Base-by-base conservation (phyloP, 2,329 filamentous ascomycete species). In the Neurospora crassa region DNA sequence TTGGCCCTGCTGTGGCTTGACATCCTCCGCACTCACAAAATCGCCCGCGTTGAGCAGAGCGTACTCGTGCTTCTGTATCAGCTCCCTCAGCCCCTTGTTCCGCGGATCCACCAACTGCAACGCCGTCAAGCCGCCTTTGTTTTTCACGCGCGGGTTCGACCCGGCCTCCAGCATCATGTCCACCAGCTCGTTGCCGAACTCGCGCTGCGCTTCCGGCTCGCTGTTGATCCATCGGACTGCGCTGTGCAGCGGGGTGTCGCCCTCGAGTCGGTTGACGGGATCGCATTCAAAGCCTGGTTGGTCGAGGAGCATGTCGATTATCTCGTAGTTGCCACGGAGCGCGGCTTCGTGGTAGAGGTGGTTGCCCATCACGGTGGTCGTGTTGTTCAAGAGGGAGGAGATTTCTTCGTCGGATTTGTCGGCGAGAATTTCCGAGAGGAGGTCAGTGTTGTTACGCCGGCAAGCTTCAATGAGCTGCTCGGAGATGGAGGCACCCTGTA, bases 381-480 rank as follows among this genome's bases (percentile, higher is more conserved):
- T 92, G 68, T 88, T 87, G 84, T 99, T 99, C 80, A 99, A 89
- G 75, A 97, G 89, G 69, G 87, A 81, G 42, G 94, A 90, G 73
- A 93, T 89, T 77, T 92, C 86, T 72, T 88, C 86, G 70, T 90
- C 89, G 72, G 83, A 82, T 75, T 87, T 87, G 75, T 83, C 83
- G 59, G 87, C 82, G 75, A 97, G 86, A 71, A 94, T 87, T 77
- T 96, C 91, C 76, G 88, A 83, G 71, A 98, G 89, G 73, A 98
- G 89, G 70, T 95, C 91, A 76, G 90, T 90, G 83, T 98, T 97
- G 86, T 98, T 95, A 78, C 94, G 89, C 73, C 95, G 93, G 83
- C 92, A 97, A 77, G 96, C 93, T 84, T 97, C 95, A 82, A 98
- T 89, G 77, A 98, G 88, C 78, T 92, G 88, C 84, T 98, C 95